Evolutionary conservation across 1,139 yeast species (phyloP), one percentile per base, ranked within the genome.

Genomic region (Kodamaea ohmeri): DNA sequence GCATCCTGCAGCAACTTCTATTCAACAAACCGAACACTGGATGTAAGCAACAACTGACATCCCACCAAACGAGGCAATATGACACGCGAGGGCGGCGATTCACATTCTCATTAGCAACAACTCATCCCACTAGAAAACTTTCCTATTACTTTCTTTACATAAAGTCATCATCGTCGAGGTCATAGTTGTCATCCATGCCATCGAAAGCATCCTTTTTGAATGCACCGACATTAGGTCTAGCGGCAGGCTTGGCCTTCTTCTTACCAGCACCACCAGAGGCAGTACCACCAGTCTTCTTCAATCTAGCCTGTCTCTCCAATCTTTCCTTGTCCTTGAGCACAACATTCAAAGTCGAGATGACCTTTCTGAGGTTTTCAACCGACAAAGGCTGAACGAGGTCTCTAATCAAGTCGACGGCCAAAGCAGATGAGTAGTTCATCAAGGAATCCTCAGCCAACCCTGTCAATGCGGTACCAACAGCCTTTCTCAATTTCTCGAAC

Each of bases 201-300:
- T 83, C 95, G 50, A 76, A 73, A 35, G 72, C 78, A 52, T 80
- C 81, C 55, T 85, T 89, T 66, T 85, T 83, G 75, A 86, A 87
- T 43, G 84, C 83, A 44, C 84, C 84, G 52, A 83, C 77, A 58
- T 85, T 82, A 36, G 90, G 78, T 51, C 86, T 86, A 22, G 73
- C 80, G 22, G 79, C 78, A 21, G 76, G 73, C 71, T 88, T 89
- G 47, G 82, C 90, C 78, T 90, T 89, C 80, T 88, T 86, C 75
- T 87, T 88, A 56, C 96, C 97, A 22, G 95, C 92, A 59, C 97
- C 95, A 56, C 94, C 95, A 33, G 94, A 83, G 29, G 92, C 80
- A 34, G 92, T 83, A 47, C 92, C 92, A 45, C 92, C 92, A 34
- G 88, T 76, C 59, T 81, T 83, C 54, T 83, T 76, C 54, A 84